Evolutionary conservation across 2,329 filamentous ascomycete species (phyloP).

Genomic region (Colletotrichum euphorbiae): DNA sequence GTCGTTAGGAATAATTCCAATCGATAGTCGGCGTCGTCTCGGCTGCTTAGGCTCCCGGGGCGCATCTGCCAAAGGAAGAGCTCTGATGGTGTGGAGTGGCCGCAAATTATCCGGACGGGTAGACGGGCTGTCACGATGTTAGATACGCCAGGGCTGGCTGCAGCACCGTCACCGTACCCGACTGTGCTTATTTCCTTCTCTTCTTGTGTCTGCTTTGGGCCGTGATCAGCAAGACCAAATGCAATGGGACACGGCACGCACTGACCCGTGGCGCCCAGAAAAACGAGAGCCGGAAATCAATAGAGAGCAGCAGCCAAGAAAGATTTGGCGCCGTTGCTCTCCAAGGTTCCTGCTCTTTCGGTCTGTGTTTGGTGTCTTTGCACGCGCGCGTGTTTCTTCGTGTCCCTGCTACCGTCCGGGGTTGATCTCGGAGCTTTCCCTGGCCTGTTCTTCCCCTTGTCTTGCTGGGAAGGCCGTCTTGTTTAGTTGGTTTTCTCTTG

Average conservation of each 20-base stretch:
- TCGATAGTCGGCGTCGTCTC: conserved; percentile 31
- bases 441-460: conserved; percentile 16
- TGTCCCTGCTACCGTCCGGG: conserved; percentile 7
- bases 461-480: conserved; percentile 10
- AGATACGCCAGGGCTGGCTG: conserved; percentile 9
- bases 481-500: conserved; percentile 22
- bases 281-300: conserved; percentile 12
- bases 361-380: conserved; percentile 12
- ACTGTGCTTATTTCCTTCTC: conserved; percentile 26
- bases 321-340: conserved; percentile 22
- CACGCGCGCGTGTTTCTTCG: conserved; percentile 23
- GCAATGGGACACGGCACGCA: conserved; percentile 15
- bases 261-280: conserved; percentile 5
- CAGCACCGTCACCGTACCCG: conserved; percentile 1
- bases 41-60: conserved; percentile 34
- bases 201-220: conserved; percentile 16
- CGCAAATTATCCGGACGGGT: conserved; percentile 37
- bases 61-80: conserved; percentile 42
- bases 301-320: conserved; percentile 15
- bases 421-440: conserved; percentile 35
- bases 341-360: neutral
- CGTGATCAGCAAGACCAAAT: conserved; percentile 21
- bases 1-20: conserved; percentile 11
- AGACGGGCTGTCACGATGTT: conserved; percentile 19
- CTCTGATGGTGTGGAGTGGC: conserved; percentile 38